Evolutionary conservation across 345 rosid genomes (phyloP).

Genomic region (Raphanus sativus): DNA sequence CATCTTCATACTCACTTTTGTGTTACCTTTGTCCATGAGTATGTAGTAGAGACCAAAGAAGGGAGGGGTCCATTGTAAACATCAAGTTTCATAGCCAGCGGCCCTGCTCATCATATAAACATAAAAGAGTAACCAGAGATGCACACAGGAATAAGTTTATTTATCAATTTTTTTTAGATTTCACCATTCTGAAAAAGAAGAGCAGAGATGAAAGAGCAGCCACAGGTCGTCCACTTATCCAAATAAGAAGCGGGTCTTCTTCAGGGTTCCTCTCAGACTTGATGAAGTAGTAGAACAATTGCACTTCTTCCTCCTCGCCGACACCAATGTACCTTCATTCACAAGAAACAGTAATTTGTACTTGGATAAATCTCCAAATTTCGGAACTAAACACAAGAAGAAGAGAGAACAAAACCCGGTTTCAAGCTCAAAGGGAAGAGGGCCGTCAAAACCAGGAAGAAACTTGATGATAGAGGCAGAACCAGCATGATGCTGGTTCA

Average conservation of each 20-base stretch:
- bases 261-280: neutral
- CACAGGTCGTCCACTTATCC: slow-evolving; percentile 75
- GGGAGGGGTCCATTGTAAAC: neutral
- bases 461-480: slow-evolving; percentile 10
- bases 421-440: slow-evolving; percentile 23
- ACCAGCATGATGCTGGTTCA: slow-evolving; percentile 6
- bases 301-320: neutral
- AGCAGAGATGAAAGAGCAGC: slow-evolving; percentile 50
- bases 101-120: neutral
- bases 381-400: neutral
- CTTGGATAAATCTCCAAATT: neutral
- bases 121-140: too few species aligned
- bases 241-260: slow-evolving; percentile 54
- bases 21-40: slow-evolving; percentile 4
- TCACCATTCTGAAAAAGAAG: slow-evolving; percentile 14
- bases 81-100: slow-evolving; percentile 4
- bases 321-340: neutral
- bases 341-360: neutral
- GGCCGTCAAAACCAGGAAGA: slow-evolving; percentile 15
- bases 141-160: too few species aligned
- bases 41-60: neutral
- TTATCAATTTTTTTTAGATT: too few species aligned
- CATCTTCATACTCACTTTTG: too few species aligned
- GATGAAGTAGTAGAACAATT: neutral
- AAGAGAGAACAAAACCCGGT: slow-evolving; percentile 6